phyloP scores from a whole-genome alignment of 805 yeast genomes.

The Nakazawaea wyomingensis region DNA sequence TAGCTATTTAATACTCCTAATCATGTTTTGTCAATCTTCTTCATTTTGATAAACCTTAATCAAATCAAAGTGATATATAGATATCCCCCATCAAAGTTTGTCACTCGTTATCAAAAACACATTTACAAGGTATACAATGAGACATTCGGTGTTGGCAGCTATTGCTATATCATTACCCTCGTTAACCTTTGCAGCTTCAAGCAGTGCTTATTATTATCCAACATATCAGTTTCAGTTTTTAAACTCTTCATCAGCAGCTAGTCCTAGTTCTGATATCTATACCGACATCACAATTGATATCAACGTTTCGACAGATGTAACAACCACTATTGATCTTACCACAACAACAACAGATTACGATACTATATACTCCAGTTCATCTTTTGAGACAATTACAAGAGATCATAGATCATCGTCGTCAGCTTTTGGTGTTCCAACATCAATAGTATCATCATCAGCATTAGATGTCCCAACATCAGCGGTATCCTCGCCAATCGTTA shows the following conservation, averaged over 20 bases:
- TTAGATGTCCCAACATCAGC: neutral
- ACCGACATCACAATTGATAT: slow-evolving; percentile 9
- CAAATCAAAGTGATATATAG: neutral
- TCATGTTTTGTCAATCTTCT: no score
- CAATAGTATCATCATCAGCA: neutral
- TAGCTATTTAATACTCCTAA: neutral
- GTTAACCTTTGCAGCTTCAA: slow-evolving; percentile 1
- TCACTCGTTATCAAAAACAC: no score
- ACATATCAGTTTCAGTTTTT: slow-evolving; percentile 3
- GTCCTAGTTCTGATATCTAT: neutral
- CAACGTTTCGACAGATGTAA: slow-evolving; percentile 1
- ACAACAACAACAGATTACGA: slow-evolving; percentile 8
- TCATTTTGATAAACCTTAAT: no score
- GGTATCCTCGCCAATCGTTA: neutral
- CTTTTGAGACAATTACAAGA: slow-evolving; percentile 6
- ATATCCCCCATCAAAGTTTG: no score
- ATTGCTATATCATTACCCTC: slow-evolving; percentile 8
- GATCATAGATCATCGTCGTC: slow-evolving; percentile 8
- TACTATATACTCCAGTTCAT: slow-evolving; percentile 10
- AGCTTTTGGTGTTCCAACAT: neutral
- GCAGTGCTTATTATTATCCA: neutral
- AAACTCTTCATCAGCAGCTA: neutral
- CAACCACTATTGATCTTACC: slow-evolving; percentile 10
- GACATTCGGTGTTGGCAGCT: slow-evolving; percentile 3
- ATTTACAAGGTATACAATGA: neutral